Percentiles rank a stretch among this genome's conserved stretches.
Evolutionary conservation across 805 yeast species (phyloP).

Genomic region (Candida dajiaensis): DNA sequence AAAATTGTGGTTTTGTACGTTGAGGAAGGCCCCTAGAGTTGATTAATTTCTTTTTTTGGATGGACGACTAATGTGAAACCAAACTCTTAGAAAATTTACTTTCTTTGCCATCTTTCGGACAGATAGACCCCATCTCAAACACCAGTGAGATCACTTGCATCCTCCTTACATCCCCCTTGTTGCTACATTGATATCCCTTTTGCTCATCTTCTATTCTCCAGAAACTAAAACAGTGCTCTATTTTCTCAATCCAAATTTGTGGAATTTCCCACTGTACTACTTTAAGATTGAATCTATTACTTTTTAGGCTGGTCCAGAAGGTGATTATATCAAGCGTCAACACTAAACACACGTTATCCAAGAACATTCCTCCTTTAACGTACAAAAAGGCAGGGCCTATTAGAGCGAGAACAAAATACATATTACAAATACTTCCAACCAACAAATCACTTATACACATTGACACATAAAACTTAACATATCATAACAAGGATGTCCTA

Average conservation of each 20-base stretch:
- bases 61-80: too few relatives aligned
- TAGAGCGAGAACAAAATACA: too few relatives aligned
- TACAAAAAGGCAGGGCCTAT: background rate
- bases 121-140: too few relatives aligned
- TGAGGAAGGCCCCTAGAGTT: background rate
- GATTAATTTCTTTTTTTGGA: background rate
- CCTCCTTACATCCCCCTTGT: background rate
- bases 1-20: background rate
- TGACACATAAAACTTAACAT: background rate
- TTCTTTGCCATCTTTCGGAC: too few relatives aligned
- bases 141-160: too few relatives aligned
- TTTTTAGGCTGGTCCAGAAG: background rate
- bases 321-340: background rate
- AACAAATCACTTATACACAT: background rate
- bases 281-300: background rate
- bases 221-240: background rate
- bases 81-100: background rate
- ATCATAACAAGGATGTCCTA: background rate
- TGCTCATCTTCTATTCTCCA: background rate
- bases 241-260: background rate
- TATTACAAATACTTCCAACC: too few relatives aligned
- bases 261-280: background rate
- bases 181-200: background rate
- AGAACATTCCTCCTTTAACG: background rate
- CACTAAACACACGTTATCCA: too few relatives aligned